These are phyloP conservation scores for Populus simonii DNA, from an alignment of 345 rosid species.

Conservation along the genomic window DNA sequence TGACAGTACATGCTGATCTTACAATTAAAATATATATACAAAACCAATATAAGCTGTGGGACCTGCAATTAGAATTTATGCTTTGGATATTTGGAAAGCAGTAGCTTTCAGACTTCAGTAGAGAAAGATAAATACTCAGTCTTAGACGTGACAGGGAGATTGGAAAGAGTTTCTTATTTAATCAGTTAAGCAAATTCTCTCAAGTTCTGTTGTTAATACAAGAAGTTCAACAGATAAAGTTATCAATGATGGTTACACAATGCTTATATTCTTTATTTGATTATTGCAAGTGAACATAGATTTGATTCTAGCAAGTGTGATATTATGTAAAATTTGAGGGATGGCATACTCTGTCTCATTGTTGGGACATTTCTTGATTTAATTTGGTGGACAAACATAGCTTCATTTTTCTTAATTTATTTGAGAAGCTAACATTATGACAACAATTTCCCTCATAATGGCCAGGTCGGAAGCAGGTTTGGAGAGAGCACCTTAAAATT, in stretches of 20 bases:
- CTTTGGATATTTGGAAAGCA: neutral
- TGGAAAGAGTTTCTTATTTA: neutral
- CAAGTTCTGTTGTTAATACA: neutral
- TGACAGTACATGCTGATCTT: neutral
- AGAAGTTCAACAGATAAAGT: neutral
- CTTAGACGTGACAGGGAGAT: neutral
- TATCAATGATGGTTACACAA: neutral
- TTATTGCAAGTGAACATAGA: neutral
- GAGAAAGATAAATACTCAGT: neutral
- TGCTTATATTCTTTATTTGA: neutral
- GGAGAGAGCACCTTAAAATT: conserved; percentile 93
- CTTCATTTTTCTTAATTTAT: conserved; percentile 3
- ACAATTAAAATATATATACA: neutral
- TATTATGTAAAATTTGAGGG: neutral
- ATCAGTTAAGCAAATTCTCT: neutral
- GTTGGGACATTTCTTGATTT: neutral
- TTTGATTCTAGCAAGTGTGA: neutral
- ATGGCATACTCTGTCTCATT: neutral
- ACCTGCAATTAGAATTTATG: neutral
- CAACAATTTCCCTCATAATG: conserved; percentile 9
- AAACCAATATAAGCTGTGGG: neutral
- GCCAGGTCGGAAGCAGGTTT: conserved; percentile 92
- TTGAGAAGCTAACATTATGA: neutral
- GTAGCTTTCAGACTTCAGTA: neutral
- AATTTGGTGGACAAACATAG: neutral